A percentile compares a stretch with the other conserved stretches of the same genome.
Conservation (phyloP, 2,329 filamentous ascomycete genomes). For the Sarocladium kiliense region DNA sequence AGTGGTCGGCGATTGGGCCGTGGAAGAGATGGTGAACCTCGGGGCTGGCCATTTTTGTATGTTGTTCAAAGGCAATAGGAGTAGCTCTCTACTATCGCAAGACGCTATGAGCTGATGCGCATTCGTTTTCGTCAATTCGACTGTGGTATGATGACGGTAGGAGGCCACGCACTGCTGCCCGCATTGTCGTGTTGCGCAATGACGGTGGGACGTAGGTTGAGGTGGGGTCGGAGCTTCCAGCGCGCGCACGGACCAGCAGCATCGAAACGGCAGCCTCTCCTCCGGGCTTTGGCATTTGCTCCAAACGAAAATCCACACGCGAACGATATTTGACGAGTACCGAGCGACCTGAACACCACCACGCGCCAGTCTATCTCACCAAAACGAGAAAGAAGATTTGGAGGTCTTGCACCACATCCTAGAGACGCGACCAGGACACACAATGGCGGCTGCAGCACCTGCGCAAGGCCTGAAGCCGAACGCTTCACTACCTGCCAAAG, state of each 20-base stretch:
- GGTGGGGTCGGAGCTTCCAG: constrained; percentile 4
- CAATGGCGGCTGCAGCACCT: constrained; percentile 32
- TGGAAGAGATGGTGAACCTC: constrained; percentile 98
- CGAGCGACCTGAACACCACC: background rate
- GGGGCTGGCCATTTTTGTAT: constrained; percentile 66
- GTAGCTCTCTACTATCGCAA: constrained; percentile 91
- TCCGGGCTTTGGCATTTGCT: background rate
- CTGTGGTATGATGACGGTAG: background rate
- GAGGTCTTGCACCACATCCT: background rate
- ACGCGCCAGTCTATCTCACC: background rate
- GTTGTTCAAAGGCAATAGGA: constrained; percentile 34
- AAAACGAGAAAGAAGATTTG: background rate
- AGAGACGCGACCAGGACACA: constrained; percentile 8
- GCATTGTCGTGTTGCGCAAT: background rate
- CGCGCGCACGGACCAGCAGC: constrained; percentile 4
- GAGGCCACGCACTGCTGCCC: constrained; percentile 3
- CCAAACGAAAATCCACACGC: constrained; percentile 8
- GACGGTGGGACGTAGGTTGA: background rate
- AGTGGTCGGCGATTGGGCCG: constrained; percentile 93
- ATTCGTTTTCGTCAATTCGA: background rate
- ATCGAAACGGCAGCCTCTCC: constrained; percentile 2
- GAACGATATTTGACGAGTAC: background rate
- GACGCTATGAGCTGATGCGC: background rate
- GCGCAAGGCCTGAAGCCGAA: constrained; percentile 35
- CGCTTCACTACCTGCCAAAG: constrained; percentile 42